Evolutionary conservation across 768 basidiomycete genomes (phyloP).

Genomic region (Tricholoma bakamatsutake): DNA sequence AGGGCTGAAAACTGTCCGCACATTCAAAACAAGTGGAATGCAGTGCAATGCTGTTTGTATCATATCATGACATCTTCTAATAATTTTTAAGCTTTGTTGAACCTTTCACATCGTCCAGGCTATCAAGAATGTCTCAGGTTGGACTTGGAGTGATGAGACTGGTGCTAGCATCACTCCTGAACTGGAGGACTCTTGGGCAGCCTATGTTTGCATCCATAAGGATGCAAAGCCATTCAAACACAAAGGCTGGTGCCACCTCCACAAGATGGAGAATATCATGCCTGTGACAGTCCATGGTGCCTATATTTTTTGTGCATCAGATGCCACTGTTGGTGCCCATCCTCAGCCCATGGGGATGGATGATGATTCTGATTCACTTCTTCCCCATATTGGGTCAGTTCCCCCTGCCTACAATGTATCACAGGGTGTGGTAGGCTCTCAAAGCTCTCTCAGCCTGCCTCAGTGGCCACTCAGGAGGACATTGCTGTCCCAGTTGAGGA

Average conservation of each 20-base stretch:
- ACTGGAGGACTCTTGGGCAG: background rate
- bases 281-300: too few species aligned
- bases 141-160: too few species aligned
- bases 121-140: too few species aligned
- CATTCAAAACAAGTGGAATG: constrained; percentile 16
- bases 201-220: constrained; percentile 3
- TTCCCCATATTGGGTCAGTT: too few species aligned
- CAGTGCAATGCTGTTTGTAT: background rate
- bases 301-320: too few species aligned
- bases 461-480: too few species aligned
- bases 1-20: constrained; percentile 11
- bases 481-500: too few species aligned
- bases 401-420: too few species aligned
- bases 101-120: background rate
- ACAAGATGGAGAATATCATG: background rate
- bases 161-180: constrained; percentile 9
- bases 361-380: background rate
- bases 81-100: background rate
- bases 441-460: too few species aligned
- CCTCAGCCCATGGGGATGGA: background rate
- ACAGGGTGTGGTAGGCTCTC: too few species aligned
- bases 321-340: background rate
- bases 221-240: background rate
- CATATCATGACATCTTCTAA: background rate
- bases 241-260: constrained; percentile 1